A percentile compares a stretch with the other conserved stretches of the same genome.
Conservation (phyloP, 83 land plant species). For the Picea abies region DNA sequence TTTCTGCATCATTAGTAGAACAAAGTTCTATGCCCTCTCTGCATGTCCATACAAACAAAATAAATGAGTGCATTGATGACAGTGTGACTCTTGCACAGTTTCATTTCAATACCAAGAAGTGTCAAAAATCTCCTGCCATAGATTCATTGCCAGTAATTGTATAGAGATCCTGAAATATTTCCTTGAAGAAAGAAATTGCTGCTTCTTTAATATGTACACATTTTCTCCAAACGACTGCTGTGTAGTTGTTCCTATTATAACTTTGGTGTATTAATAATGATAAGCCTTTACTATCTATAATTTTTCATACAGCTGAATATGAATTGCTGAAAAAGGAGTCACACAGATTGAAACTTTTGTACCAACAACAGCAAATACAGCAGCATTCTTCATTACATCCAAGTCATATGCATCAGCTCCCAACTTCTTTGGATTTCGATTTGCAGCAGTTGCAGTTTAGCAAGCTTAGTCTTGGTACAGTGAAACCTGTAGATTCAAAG, state of each 20-base stretch:
- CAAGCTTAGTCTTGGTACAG: slow-evolving; percentile 12
- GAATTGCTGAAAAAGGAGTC: slow-evolving; percentile 19
- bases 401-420: background rate
- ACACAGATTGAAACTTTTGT: slow-evolving; percentile 20
- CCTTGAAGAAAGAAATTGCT: background rate
- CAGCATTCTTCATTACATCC: slow-evolving; percentile 24
- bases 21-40: background rate
- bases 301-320: slow-evolving; percentile 21
- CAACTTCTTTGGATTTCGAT: slow-evolving; percentile 15
- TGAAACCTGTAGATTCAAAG: background rate
- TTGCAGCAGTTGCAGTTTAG: slow-evolving; percentile 7
- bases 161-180: background rate
- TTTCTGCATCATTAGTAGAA: background rate
- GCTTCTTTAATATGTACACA: background rate
- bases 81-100: no score
- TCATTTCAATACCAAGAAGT: background rate
- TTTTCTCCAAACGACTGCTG: background rate
- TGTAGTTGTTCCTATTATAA: background rate
- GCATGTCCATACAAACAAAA: background rate
- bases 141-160: background rate
- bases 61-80: background rate
- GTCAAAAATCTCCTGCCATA: background rate
- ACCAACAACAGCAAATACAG: slow-evolving; percentile 21
- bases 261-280: slow-evolving; percentile 1
- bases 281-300: background rate